phyloP scores from a whole-genome alignment of 495 filamentous ascomycete genomes.

The Aspergillus wentii region DNA sequence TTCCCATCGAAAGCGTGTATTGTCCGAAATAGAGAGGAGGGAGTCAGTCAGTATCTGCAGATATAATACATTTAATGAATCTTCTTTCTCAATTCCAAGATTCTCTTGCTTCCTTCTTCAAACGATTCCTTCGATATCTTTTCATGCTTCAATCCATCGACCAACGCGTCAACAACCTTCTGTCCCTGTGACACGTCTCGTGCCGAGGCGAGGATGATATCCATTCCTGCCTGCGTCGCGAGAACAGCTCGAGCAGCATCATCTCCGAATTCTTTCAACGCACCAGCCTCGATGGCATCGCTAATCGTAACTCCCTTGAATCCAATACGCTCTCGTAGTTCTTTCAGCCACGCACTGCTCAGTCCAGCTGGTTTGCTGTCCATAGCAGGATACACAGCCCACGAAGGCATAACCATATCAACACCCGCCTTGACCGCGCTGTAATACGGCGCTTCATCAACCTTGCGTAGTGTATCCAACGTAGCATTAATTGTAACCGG shows the following conservation, averaged over 20 bases:
- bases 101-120: constrained; percentile 15
- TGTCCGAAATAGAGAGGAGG: too few relatives aligned
- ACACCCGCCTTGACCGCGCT: constrained; percentile 24
- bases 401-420: constrained; percentile 32
- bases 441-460: constrained; percentile 22
- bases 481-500: constrained; percentile 25
- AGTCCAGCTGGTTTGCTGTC: constrained; percentile 25
- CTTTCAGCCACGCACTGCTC: constrained; percentile 23
- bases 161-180: constrained; percentile 17
- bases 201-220: constrained; percentile 27
- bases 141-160: constrained; percentile 17
- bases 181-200: constrained; percentile 26
- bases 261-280: constrained; percentile 20
- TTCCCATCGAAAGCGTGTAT: too few relatives aligned
- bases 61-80: constrained; percentile 11
- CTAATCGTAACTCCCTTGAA: constrained; percentile 28
- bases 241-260: constrained; percentile 18
- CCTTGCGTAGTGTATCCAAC: constrained; percentile 13
- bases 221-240: constrained; percentile 24
- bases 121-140: constrained; percentile 11
- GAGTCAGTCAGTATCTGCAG: too few relatives aligned
- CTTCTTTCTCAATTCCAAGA: constrained; percentile 16
- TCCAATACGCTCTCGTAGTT: constrained; percentile 24
- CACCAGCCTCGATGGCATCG: constrained; percentile 32
- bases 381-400: constrained; percentile 29